Evolutionary conservation across 202 grass and related monocot genomes (phyloP).

Genomic region (Carex arenaria): DNA sequence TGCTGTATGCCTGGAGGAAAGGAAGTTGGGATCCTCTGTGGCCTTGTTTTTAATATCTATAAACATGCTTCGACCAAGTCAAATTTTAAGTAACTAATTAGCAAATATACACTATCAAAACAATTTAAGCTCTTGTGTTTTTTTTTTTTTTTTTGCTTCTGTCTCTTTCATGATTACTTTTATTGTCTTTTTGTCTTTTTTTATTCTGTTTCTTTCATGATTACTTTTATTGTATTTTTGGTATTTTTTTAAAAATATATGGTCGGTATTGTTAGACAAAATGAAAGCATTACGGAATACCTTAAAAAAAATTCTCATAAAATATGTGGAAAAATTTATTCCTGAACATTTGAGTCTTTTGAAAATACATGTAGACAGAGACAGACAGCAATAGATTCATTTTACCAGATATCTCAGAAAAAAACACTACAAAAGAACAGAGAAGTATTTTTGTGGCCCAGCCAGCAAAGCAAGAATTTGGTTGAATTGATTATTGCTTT

Average conservation of each 20-base stretch:
- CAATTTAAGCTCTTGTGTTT: background rate
- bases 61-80: background rate
- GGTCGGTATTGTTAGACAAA: no score
- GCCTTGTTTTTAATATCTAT: background rate
- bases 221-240: background rate
- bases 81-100: background rate
- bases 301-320: background rate
- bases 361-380: background rate
- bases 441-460: background rate
- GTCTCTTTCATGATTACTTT: no score
- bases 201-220: background rate
- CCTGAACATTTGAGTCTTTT: background rate
- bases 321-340: background rate
- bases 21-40: background rate
- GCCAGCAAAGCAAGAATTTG: conserved; percentile 13
- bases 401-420: background rate
- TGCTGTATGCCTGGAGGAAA: background rate
- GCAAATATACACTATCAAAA: background rate
- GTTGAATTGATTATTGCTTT: conserved; percentile 17
- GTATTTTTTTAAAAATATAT: no score
- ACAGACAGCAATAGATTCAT: background rate
- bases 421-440: background rate
- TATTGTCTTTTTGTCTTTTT: no score
- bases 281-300: no score
- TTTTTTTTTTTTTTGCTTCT: no score